Conservation (phyloP, 1,139 yeast species). For the Candida albicans region DNA sequence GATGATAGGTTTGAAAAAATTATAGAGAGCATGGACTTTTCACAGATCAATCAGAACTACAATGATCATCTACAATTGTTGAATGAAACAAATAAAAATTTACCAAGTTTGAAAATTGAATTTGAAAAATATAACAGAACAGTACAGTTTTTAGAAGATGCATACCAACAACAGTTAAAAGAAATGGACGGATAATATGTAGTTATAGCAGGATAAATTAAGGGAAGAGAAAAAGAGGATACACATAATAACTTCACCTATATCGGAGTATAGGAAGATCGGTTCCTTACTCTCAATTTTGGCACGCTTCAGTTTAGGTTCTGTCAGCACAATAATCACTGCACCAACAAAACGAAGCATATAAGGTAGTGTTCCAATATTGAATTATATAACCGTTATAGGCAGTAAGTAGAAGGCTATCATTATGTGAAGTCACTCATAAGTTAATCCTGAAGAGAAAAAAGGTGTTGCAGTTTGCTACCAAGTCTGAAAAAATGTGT, state of each 20-base stretch:
- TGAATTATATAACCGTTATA: no score
- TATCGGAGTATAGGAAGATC: no score
- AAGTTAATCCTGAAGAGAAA: no score
- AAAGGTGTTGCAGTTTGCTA: no score
- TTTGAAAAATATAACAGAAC: constrained; percentile 33
- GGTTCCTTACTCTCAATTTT: no score
- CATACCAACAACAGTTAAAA: constrained; percentile 14
- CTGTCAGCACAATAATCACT: no score
- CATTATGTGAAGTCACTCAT: no score
- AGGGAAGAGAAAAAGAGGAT: background rate
- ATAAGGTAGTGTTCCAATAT: no score
- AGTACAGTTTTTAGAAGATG: constrained; percentile 30
- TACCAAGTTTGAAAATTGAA: constrained; percentile 36
- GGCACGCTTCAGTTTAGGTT: no score
- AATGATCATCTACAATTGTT: constrained; percentile 25
- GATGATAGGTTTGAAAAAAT: background rate
- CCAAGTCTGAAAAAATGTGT: no score
- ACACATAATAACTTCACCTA: background rate
- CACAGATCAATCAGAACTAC: constrained; percentile 27
- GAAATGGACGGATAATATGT: background rate
- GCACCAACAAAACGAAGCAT: no score
- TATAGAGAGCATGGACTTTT: constrained; percentile 12
- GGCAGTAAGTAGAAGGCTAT: no score
- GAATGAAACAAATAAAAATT: constrained; percentile 25
- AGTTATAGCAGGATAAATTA: background rate